Evolutionary conservation across 2,329 filamentous ascomycete species (phyloP), one percentile per base, ranked within the genome.

Genomic region (Pestalotiopsis fici): DNA sequence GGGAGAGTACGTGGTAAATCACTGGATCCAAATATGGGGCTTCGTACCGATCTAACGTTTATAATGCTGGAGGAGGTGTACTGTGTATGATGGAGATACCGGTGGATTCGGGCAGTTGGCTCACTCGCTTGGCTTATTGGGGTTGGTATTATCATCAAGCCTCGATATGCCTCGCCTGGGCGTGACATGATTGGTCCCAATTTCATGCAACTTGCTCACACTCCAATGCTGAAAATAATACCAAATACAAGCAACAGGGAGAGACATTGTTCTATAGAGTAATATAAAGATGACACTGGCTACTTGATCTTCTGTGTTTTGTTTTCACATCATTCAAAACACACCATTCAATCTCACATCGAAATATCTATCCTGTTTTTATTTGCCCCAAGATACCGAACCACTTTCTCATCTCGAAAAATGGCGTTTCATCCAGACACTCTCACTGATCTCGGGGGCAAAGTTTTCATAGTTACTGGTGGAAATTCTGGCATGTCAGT

Each of bases 401-500:
- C 64, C 47, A 56, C 59, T 9, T 66, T 65, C 63, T 72, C 56
- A 12, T 54, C 60, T 69, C 68, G n/a, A 12, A 71, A 67, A 61
- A 79, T 80, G 78, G 72, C 74, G 68, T 83, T 83, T 71, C 72
- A 80, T 70, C 79, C 79, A 9, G 77, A 81, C 39, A 75, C 74
- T 63, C 78, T 85, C n/a, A 82, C 82, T 9, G 72, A 80, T 67
- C 80, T 85, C 59, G 70, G 71, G 31, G 82, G 79, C 27, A 82
- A 80, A 72, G 78, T 83, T 15, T 83, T 77, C 66, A 75, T 84
- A 59, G 80, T 84, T 68, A 84, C 82, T 15, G 82, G 82, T 54
- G 81, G 81, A 0, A 83, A 83, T 66, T 77, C 81, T 12, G 82
- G 82, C 71, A 82, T 83, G 81, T 82, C 72, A 72, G 79, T 77